Base-by-base conservation (phyloP, 768 basidiomycete species). In the Phanerochaete sordida region DNA sequence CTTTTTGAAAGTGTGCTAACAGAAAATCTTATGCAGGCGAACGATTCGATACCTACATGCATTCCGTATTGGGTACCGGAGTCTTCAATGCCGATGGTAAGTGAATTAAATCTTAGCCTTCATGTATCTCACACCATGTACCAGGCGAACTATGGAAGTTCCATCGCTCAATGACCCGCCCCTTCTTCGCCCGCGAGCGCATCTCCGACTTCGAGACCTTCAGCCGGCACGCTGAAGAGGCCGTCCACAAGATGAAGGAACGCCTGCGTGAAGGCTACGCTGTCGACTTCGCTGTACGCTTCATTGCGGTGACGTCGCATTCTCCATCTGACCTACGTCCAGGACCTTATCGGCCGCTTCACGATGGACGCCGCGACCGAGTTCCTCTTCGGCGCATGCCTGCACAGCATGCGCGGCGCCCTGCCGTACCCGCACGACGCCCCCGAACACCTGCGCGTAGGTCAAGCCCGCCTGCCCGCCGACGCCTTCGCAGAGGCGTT, bases 21-120 rank as follows among this genome's bases (percentile, higher is more conserved):
- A 43, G 39, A 12, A 12, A 43, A 12, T 43, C n/a, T 43, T 12
- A 43, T 47, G 45, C n/a, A 79, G 77, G 77, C 1, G 61, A 57
- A 19, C n/a, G 15, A 15, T 62, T 62, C 23, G 65, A 63, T 19
- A 64, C 62, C 15, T 76, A 78, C 57, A 69, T 74, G 19, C 49
- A 68, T 28, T 64, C 66, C 9, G 69, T 82, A 15, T 65, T 83
- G 15, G 83, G 83, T 16, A 77, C 73, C 0, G 84, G 85, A 6
- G 77, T 85, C 4, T 85, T 86, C 69, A 84, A 82, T 61, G 76
- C 80, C 1, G 81, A 83, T 65, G 80, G 81, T 77, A 58, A 53
- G 70, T 15, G 15, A 9, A n/a, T n/a, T n/a, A n/a, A n/a, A n/a
- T n/a, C n/a, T 35, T 35, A 13, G 33, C 7, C 6, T 13, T 35